Conservation (phyloP, 768 basidiomycete genomes). For the Lactarius sanguifluus region DNA sequence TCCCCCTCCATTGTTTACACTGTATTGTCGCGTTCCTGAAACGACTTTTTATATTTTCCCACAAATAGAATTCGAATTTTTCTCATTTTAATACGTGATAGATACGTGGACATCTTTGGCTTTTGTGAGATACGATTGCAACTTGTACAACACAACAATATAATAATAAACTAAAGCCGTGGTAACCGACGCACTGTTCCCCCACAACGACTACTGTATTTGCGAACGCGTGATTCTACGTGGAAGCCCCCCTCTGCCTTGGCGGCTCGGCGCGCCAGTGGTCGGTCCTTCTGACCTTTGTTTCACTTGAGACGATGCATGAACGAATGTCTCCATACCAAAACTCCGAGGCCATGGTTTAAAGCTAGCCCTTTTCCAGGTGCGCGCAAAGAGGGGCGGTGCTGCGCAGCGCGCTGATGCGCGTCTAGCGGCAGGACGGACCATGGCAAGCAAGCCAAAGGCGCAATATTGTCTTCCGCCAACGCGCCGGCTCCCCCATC, state of each 20-base stretch:
- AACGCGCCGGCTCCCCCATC: neutral
- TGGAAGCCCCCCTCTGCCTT: neutral
- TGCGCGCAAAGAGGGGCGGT: neutral
- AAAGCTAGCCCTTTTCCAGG: neutral
- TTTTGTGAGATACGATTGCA: slow-evolving; percentile 16
- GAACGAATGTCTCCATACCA: neutral
- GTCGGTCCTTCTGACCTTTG: neutral
- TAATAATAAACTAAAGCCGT: slow-evolving; percentile 7
- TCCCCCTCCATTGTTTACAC: neutral
- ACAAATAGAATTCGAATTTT: slow-evolving; percentile 5
- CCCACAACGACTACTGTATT: neutral
- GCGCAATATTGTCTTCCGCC: neutral
- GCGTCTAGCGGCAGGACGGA: neutral
- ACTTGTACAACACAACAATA: neutral
- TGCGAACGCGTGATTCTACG: neutral
- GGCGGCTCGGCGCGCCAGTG: neutral
- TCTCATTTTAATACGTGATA: slow-evolving; percentile 1
- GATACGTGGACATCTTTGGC: slow-evolving; percentile 17
- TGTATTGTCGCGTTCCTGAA: slow-evolving; percentile 17
- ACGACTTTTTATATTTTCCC: slow-evolving; percentile 1
- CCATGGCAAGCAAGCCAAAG: neutral
- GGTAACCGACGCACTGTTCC: slow-evolving; percentile 6
- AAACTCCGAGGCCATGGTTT: slow-evolving; percentile 8
- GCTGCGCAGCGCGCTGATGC: neutral
- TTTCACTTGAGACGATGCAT: neutral